Conservation (phyloP, 345 rosid species). For the Bruguiera gymnorhiza region DNA sequence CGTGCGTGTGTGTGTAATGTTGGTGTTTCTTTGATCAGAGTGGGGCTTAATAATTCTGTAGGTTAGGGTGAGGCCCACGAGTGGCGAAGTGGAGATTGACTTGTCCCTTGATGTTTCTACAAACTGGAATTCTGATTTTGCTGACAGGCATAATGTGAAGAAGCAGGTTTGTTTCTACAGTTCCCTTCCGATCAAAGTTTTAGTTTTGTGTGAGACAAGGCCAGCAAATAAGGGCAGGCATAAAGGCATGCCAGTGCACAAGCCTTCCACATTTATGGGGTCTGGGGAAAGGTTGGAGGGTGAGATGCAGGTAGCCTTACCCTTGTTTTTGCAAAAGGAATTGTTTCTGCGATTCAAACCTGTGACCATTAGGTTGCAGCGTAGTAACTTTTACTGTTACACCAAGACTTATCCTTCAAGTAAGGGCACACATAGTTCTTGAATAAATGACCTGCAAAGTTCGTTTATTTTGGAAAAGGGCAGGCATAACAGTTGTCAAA, state of each 20-base stretch:
- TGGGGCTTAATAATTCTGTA: constrained; percentile 24
- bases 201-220: neutral
- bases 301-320: too few species aligned
- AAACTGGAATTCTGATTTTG: constrained; percentile 47
- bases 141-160: constrained; percentile 29
- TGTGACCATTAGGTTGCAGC: too few species aligned
- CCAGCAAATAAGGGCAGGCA: neutral
- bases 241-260: neutral
- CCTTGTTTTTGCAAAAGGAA: too few species aligned
- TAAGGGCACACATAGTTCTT: neutral
- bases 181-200: neutral
- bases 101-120: constrained; percentile 56
- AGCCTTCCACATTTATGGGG: too few species aligned
- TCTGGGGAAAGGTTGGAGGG: too few species aligned
- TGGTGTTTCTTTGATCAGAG: neutral
- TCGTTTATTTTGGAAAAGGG: neutral
- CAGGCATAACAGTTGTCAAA: neutral
- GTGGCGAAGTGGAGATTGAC: constrained; percentile 64
- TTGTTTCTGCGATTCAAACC: too few species aligned
- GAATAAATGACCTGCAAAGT: neutral
- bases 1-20: neutral
- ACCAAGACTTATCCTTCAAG: too few species aligned
- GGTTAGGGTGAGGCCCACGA: constrained; percentile 74
- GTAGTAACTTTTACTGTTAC: too few species aligned
- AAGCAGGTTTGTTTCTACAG: constrained; percentile 56